These are phyloP conservation scores for Tilletia indica DNA, from an alignment of 1,284 basidiomycete genomes.

Conservation along the genomic window DNA sequence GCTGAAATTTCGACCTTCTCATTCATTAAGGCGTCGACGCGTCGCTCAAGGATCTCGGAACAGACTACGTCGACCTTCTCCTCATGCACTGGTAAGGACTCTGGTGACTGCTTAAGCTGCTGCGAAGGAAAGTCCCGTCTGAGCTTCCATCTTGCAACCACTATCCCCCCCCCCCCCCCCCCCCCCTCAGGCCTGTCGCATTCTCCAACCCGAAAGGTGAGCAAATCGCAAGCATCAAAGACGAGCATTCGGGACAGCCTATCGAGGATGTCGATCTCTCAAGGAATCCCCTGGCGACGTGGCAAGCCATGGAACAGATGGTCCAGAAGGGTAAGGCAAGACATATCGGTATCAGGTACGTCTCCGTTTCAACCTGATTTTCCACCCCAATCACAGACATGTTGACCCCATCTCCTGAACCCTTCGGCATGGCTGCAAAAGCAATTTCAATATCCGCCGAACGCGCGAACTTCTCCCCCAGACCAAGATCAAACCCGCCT, in stretches of 20 bases:
- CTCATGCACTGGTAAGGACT: conserved; percentile 70
- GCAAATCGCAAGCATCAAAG: not conserved
- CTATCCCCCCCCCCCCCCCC: not conserved
- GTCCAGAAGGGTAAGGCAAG: conserved; percentile 51
- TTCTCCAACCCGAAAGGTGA: not conserved
- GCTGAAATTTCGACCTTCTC: not conserved
- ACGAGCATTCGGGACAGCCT: conserved; percentile 53
- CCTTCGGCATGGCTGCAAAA: not conserved
- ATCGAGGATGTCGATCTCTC: conserved; percentile 69
- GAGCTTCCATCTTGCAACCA: too few relatives aligned
- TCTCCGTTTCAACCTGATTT: not conserved
- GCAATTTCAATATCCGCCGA: conserved; percentile 51
- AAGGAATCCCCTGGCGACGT: conserved; percentile 40
- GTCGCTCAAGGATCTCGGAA: conserved; percentile 69
- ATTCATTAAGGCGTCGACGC: conserved; percentile 62
- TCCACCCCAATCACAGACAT: not conserved
- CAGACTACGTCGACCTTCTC: conserved; percentile 76
- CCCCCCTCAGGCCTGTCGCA: not conserved
- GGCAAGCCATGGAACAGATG: conserved; percentile 48
- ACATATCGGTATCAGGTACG: conserved; percentile 64
- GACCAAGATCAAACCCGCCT: conserved; percentile 37
- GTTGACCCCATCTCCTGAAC: too few relatives aligned
- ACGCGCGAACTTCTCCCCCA: conserved; percentile 35
- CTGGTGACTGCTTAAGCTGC: conserved; percentile 48
- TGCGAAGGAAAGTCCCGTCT: too few relatives aligned